Conservation (phyloP, 2,329 filamentous ascomycete species). For the Lachnellula arida region DNA sequence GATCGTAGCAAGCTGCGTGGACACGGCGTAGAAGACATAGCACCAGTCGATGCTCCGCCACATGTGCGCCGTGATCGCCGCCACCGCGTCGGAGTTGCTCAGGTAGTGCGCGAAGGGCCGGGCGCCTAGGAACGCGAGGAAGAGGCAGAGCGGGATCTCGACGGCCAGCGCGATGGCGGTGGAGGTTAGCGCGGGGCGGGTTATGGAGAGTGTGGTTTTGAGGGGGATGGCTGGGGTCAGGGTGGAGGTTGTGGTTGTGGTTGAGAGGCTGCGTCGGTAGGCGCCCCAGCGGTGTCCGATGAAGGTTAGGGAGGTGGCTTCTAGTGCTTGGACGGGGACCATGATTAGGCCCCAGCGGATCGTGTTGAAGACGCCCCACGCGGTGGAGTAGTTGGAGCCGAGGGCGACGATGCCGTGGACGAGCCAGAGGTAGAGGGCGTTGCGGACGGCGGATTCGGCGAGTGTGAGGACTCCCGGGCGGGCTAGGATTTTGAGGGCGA, state of each 20-base stretch:
- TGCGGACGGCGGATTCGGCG: slow-evolving; percentile 60
- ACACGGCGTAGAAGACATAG: slow-evolving; percentile 64
- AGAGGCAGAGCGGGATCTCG: slow-evolving; percentile 59
- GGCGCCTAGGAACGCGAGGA: slow-evolving; percentile 56
- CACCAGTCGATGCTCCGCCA: slow-evolving; percentile 55
- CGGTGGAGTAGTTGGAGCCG: slow-evolving; percentile 61
- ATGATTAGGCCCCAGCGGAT: slow-evolving; percentile 72
- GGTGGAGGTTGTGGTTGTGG: too few relatives aligned
- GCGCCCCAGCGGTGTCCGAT: slow-evolving; percentile 62
- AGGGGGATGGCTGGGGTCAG: not conserved
- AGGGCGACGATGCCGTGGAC: slow-evolving; percentile 59
- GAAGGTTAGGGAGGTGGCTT: slow-evolving; percentile 61
- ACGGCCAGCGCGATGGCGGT: slow-evolving; percentile 48
- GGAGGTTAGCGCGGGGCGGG: slow-evolving; percentile 50
- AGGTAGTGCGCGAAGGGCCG: slow-evolving; percentile 59
- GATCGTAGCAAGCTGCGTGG: slow-evolving; percentile 60
- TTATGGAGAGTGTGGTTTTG: slow-evolving; percentile 35
- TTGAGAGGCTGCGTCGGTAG: not conserved
- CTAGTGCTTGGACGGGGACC: slow-evolving; percentile 64
- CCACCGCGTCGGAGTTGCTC: slow-evolving; percentile 51
- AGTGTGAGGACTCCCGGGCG: slow-evolving; percentile 57
- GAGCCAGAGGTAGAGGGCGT: slow-evolving; percentile 67
- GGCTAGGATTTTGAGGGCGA: slow-evolving; percentile 45
- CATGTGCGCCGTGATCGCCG: slow-evolving; percentile 59
- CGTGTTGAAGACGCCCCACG: slow-evolving; percentile 70